A percentile compares a stretch with the other conserved stretches of the same genome.
These are phyloP conservation scores for Globisporangium sylvaticum DNA, from an alignment of 352 stramenopile species.

Conservation along the genomic window DNA sequence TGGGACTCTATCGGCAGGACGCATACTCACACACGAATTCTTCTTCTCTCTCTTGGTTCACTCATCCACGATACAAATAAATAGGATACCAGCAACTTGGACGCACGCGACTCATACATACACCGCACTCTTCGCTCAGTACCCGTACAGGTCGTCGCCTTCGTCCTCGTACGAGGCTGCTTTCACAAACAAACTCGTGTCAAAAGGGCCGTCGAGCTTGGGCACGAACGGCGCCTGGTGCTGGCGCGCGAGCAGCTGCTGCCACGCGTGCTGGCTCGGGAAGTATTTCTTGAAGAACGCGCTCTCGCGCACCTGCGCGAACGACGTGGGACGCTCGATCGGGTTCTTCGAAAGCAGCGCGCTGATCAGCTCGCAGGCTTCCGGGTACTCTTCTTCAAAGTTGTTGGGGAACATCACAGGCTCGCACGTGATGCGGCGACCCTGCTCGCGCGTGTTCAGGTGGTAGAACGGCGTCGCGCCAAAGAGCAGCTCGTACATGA, in stretches of 20 bases:
- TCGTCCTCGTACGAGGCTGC: constrained; percentile 35
- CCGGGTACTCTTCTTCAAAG: constrained; percentile 35
- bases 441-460: constrained; percentile 60
- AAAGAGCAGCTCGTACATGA: constrained; percentile 68
- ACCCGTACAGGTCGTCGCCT: constrained; percentile 42
- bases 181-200: constrained; percentile 64
- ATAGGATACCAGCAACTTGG: background rate
- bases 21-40: background rate
- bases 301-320: constrained; percentile 33
- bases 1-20: background rate
- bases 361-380: constrained; percentile 42
- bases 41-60: background rate
- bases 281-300: constrained; percentile 54
- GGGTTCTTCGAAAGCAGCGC: constrained; percentile 51
- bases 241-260: constrained; percentile 38
- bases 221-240: constrained; percentile 53
- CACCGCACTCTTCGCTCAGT: constrained; percentile 7
- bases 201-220: constrained; percentile 47
- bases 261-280: constrained; percentile 34
- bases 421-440: constrained; percentile 60
- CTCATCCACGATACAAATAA: constrained; percentile 3
- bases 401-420: constrained; percentile 50
- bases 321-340: constrained; percentile 32
- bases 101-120: background rate
- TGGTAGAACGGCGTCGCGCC: constrained; percentile 86